These are phyloP conservation scores for Bacidia rubella DNA, from an alignment of 495 filamentous ascomycete species.

Conservation along the genomic window DNA sequence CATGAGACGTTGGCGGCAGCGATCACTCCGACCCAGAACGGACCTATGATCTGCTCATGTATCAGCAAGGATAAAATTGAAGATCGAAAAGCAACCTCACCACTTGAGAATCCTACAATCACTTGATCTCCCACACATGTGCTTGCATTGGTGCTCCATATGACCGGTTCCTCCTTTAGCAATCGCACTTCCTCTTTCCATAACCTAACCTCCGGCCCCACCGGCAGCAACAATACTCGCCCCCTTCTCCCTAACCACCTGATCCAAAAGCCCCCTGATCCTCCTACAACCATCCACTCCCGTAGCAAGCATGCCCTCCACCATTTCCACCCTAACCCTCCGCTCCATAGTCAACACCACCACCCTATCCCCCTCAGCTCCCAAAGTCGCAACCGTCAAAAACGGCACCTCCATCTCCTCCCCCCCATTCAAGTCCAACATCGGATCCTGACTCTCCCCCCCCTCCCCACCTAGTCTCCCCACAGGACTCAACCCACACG, in stretches of 20 bases:
- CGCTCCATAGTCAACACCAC: conserved; percentile 73
- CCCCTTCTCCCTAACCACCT: conserved; percentile 53
- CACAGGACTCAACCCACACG: conserved; percentile 59
- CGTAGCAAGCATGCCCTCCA: conserved; percentile 86
- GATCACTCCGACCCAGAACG: background rate
- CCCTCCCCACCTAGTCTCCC: conserved; percentile 36
- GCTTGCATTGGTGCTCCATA: too few relatives aligned
- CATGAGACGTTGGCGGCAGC: background rate
- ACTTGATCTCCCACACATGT: too few relatives aligned
- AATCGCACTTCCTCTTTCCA: conserved; percentile 32
- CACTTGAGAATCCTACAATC: background rate
- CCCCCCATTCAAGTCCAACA: conserved; percentile 72
- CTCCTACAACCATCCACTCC: conserved; percentile 86
- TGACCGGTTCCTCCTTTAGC: too few relatives aligned
- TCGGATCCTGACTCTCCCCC: conserved; percentile 62
- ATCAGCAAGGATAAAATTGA: background rate
- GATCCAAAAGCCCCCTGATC: conserved; percentile 63
- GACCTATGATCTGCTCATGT: background rate
- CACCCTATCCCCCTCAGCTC: conserved; percentile 51
- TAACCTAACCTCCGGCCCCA: background rate
- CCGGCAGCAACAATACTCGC: conserved; percentile 37
- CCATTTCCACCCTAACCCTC: conserved; percentile 54
- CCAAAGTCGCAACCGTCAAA: conserved; percentile 71
- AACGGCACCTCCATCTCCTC: conserved; percentile 88
- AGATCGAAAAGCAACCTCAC: background rate